Evolutionary conservation across 805 yeast genomes (phyloP).

Genomic region (Hanseniaspora guilliermondii): DNA sequence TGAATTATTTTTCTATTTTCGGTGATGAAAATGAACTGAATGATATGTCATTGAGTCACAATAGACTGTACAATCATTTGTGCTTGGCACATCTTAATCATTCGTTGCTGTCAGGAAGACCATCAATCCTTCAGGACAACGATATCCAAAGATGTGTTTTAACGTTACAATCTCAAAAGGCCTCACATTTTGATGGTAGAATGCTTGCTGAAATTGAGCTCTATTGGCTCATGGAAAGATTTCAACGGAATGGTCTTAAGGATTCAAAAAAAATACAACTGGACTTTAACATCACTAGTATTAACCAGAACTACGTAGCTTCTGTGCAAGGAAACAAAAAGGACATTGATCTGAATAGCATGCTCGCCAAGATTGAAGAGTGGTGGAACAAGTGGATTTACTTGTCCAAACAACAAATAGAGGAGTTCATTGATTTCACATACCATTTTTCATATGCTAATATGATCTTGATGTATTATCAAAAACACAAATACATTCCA

Average conservation of each 20-base stretch:
- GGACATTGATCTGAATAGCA: slow-evolving; percentile 3
- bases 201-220: slow-evolving; percentile 66
- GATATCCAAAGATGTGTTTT: slow-evolving; percentile 48
- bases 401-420: slow-evolving; percentile 54
- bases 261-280: slow-evolving; percentile 1
- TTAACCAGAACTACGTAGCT: not conserved
- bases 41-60: slow-evolving; percentile 38
- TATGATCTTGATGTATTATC: slow-evolving; percentile 30
- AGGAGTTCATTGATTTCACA: slow-evolving; percentile 62
- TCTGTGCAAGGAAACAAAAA: not conserved
- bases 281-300: slow-evolving; percentile 1
- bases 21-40: slow-evolving; percentile 29
- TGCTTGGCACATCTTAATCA: slow-evolving; percentile 55
- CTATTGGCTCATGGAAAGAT: slow-evolving; percentile 24
- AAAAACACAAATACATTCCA: slow-evolving; percentile 14
- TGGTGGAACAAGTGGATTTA: slow-evolving; percentile 66
- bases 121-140: slow-evolving; percentile 48
- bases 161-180: slow-evolving; percentile 42
- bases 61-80: slow-evolving; percentile 61
- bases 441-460: slow-evolving; percentile 50
- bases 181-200: slow-evolving; percentile 72
- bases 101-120: slow-evolving; percentile 53
- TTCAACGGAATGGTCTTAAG: slow-evolving; percentile 6
- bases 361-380: slow-evolving; percentile 40
- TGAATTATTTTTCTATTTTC: slow-evolving; percentile 22